A percentile compares a stretch with the other conserved stretches of the same genome.
Evolutionary conservation across 139 green algal species (phyloP).

Genomic region (Chlamydomonas sphaeroides): DNA sequence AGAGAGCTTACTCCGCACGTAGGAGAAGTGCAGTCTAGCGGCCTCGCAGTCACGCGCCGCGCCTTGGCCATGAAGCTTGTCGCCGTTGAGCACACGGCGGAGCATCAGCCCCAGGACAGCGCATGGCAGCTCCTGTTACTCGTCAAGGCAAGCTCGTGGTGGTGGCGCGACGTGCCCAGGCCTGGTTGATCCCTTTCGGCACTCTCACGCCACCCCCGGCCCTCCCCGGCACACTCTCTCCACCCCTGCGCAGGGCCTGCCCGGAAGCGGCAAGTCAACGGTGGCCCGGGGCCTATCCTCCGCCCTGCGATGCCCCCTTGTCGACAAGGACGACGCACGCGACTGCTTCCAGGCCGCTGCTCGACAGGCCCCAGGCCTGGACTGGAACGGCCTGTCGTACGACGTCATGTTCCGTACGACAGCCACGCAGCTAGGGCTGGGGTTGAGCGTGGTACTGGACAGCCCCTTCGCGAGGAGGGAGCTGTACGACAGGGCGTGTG

Average conservation of each 20-base stretch:
- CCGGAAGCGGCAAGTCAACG: slow-evolving; percentile 58
- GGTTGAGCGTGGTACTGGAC: slow-evolving; percentile 70
- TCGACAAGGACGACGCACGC: slow-evolving; percentile 85
- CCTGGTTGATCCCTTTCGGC: too few relatives aligned
- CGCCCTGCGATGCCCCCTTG: slow-evolving; percentile 63
- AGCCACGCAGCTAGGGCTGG: slow-evolving; percentile 21
- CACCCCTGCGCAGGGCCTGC: slow-evolving; percentile 41
- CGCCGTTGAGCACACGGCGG: too few relatives aligned
- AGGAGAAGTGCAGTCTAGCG: too few relatives aligned
- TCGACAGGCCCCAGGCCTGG: background rate
- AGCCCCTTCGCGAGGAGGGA: slow-evolving; percentile 69
- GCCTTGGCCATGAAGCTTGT: too few relatives aligned
- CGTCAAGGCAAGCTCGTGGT: too few relatives aligned
- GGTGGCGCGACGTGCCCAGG: too few relatives aligned
- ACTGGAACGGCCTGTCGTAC: slow-evolving; percentile 82
- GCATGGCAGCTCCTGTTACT: too few relatives aligned
- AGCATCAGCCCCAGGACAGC: too few relatives aligned
- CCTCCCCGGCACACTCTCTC: too few relatives aligned
- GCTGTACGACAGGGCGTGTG: slow-evolving; percentile 63
- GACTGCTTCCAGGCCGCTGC: slow-evolving; percentile 51
- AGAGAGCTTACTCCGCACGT: too few relatives aligned
- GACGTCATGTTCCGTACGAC: slow-evolving; percentile 70
- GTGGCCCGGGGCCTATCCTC: slow-evolving; percentile 53
- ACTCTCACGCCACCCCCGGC: too few relatives aligned
- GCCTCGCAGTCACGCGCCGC: too few relatives aligned